phyloP scores from a whole-genome alignment of 1,139 yeast species.

The Yamadazyma sp. region DNA sequence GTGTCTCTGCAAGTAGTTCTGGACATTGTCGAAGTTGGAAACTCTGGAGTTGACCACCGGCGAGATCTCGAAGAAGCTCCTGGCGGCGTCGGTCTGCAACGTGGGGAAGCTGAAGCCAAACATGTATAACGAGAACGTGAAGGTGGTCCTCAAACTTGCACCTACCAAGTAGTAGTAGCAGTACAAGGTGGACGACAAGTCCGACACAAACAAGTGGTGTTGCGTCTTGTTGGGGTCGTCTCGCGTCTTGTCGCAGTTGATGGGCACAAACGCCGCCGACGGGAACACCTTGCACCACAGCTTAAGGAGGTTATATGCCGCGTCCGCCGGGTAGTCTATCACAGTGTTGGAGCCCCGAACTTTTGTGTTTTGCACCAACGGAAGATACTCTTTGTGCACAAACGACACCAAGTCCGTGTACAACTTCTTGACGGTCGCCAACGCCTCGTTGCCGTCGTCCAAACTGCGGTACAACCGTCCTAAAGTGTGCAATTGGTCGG shows the following conservation, averaged over 20 bases:
- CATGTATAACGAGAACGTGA: slow-evolving; percentile 26
- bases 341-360: slow-evolving; percentile 10
- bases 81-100: slow-evolving; percentile 16
- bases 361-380: slow-evolving; percentile 5
- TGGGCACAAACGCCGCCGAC: slow-evolving; percentile 20
- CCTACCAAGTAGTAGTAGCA: slow-evolving; percentile 27
- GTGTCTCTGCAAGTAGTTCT: slow-evolving; percentile 24
- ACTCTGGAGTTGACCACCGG: slow-evolving; percentile 10
- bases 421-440: slow-evolving; percentile 2
- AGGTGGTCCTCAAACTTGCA: slow-evolving; percentile 25
- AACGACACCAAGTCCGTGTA: slow-evolving; percentile 6
- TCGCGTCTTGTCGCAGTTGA: slow-evolving; percentile 1
- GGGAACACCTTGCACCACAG: slow-evolving; percentile 26
- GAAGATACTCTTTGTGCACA: slow-evolving; percentile 4
- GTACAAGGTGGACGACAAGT: slow-evolving; percentile 22
- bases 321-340: slow-evolving; percentile 21
- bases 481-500: slow-evolving; percentile 21
- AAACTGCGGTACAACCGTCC: slow-evolving; percentile 15
- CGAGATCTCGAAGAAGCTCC: slow-evolving; percentile 15
- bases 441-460: slow-evolving; percentile 1
- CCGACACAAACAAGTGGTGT: slow-evolving; percentile 8
- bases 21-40: slow-evolving; percentile 10
- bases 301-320: slow-evolving; percentile 21
- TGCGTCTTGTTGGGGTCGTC: slow-evolving; percentile 16
- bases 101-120: slow-evolving; percentile 24